A percentile compares a stretch with the other conserved stretches of the same genome.
Evolutionary conservation across 1,284 basidiomycete genomes (phyloP).

Genomic region (Ustilago crameri): DNA sequence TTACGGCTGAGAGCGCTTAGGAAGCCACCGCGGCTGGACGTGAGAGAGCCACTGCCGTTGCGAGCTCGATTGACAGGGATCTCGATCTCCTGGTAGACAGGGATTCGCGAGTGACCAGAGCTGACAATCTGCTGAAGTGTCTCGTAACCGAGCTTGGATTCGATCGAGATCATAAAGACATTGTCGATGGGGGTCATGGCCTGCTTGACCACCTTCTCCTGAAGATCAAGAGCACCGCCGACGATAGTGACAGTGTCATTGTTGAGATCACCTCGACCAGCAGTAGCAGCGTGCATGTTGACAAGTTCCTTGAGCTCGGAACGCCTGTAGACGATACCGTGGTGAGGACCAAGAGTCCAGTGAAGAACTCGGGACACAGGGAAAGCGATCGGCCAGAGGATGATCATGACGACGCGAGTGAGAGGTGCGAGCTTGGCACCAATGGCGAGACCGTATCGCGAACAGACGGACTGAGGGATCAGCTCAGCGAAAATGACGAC

Average conservation of each 20-base stretch:
- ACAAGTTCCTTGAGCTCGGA: slow-evolving; percentile 79
- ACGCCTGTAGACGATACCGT: slow-evolving; percentile 66
- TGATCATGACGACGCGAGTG: slow-evolving; percentile 62
- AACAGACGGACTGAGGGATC: slow-evolving; percentile 76
- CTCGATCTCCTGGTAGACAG: slow-evolving; percentile 71
- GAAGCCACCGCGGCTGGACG: slow-evolving; percentile 40
- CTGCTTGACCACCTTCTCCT: slow-evolving; percentile 77
- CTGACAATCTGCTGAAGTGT: slow-evolving; percentile 79
- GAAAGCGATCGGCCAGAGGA: slow-evolving; percentile 67
- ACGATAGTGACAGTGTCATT: slow-evolving; percentile 81
- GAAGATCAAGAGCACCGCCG: slow-evolving; percentile 78
- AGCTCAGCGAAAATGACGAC: slow-evolving; percentile 82
- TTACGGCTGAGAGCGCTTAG: slow-evolving; percentile 42
- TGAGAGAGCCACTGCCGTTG: slow-evolving; percentile 38
- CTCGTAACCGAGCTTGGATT: slow-evolving; percentile 81
- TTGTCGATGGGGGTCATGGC: slow-evolving; percentile 81
- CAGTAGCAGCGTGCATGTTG: slow-evolving; percentile 76
- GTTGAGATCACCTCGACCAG: slow-evolving; percentile 75
- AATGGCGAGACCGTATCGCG: slow-evolving; percentile 67
- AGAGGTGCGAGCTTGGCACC: slow-evolving; percentile 67
- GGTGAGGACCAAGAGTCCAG: slow-evolving; percentile 66
- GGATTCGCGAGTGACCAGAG: slow-evolving; percentile 79
- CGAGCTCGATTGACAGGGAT: slow-evolving; percentile 42
- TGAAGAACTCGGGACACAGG: slow-evolving; percentile 68
- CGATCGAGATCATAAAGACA: slow-evolving; percentile 81